A percentile compares a stretch with the other conserved stretches of the same genome.
Conservation (phyloP, 2,329 filamentous ascomycete genomes). For the Purpureocillium takamizusanense region DNA sequence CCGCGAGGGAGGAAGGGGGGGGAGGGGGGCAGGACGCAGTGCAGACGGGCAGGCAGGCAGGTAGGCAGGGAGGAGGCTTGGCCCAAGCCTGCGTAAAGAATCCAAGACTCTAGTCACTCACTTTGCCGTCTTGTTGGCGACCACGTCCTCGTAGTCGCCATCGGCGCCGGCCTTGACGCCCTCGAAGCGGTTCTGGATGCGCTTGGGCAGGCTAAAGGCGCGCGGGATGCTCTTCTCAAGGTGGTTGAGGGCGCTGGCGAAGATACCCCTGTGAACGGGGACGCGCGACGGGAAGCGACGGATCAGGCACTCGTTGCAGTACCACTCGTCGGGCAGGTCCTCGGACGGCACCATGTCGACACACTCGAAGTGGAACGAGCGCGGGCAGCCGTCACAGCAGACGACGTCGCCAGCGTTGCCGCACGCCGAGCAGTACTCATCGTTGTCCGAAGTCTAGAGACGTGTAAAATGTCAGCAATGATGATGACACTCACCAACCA, state of each 20-base stretch:
- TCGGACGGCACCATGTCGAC: conserved; percentile 70
- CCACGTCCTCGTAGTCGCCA: conserved; percentile 70
- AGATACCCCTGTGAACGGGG: conserved; percentile 44
- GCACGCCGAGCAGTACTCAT: conserved; percentile 85
- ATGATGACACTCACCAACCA: too few species aligned
- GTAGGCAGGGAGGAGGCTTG: too few species aligned
- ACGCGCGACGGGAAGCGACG: conserved; percentile 37
- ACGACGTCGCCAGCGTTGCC: conserved; percentile 75
- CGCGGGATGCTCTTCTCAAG: conserved; percentile 62
- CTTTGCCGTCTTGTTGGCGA: conserved; percentile 51
- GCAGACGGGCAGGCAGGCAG: too few species aligned
- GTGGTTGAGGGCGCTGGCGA: conserved; percentile 51
- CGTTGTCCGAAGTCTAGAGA: conserved; percentile 53
- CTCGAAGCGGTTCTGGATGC: conserved; percentile 68
- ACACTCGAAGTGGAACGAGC: conserved; percentile 85
- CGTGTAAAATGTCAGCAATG: conserved; percentile 22
- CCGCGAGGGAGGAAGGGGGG: too few species aligned
- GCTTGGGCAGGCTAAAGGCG: conserved; percentile 62
- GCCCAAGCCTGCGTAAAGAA: background rate
- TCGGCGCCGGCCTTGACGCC: conserved; percentile 68
- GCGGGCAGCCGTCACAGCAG: conserved; percentile 87
- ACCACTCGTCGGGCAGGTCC: conserved; percentile 69
- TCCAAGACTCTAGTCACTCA: conserved; percentile 35
- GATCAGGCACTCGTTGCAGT: conserved; percentile 63
- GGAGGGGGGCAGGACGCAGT: background rate